phyloP scores from a whole-genome alignment of 1,284 basidiomycete genomes.

The Mycena sp. region DNA sequence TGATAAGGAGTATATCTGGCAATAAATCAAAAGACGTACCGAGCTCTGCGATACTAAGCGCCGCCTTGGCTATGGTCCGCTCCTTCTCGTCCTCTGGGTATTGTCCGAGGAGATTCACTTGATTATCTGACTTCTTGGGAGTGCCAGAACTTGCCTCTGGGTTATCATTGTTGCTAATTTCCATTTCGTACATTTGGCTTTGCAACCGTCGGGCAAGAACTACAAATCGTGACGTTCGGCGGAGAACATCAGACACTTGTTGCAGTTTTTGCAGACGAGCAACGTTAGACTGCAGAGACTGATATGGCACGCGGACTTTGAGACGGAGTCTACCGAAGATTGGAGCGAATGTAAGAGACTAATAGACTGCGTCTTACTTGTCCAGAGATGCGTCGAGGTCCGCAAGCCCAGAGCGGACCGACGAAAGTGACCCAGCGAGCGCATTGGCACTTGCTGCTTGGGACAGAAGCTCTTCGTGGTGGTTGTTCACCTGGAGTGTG shows the following conservation, averaged over 20 bases:
- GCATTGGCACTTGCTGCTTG: constrained; percentile 74
- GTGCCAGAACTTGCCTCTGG: constrained; percentile 2
- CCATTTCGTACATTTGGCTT: constrained; percentile 79
- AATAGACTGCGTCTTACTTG: constrained; percentile 59
- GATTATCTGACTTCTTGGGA: constrained; percentile 28
- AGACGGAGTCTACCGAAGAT: constrained; percentile 67
- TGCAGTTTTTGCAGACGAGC: constrained; percentile 79
- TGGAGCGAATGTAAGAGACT: constrained; percentile 25
- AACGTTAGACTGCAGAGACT: constrained; percentile 76
- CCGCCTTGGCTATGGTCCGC: constrained; percentile 88
- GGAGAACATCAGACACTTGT: constrained; percentile 83
- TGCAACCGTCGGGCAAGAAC: constrained; percentile 84
- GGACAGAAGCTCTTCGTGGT: constrained; percentile 79
- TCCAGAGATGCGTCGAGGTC: constrained; percentile 78
- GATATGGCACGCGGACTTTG: constrained; percentile 87
- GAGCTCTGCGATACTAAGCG: constrained; percentile 89
- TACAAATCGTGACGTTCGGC: constrained; percentile 85
- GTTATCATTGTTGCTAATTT: constrained; percentile 36
- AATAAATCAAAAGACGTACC: constrained; percentile 68
- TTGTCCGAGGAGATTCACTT: constrained; percentile 37
- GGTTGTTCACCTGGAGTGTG: constrained; percentile 66
- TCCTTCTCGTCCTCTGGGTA: constrained; percentile 83
- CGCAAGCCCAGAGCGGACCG: constrained; percentile 71
- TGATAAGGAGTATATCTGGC: not conserved
- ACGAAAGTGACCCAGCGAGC: constrained; percentile 69